Base-by-base conservation (phyloP, 2,329 filamentous ascomycete genomes). In the Hymenoscyphus fructigenus region DNA sequence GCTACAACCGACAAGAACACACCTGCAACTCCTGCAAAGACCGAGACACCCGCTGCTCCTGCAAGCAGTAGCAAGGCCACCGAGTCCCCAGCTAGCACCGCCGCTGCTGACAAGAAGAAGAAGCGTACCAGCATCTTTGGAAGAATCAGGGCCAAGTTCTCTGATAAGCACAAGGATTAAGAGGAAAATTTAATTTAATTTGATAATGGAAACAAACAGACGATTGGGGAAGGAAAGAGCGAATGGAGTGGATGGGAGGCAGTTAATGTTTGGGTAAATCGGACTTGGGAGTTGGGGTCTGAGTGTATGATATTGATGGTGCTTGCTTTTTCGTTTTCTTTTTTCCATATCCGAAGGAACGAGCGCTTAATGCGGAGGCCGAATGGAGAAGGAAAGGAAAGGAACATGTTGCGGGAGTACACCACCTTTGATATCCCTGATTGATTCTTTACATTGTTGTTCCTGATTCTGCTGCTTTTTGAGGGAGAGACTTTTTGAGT, bases 91-190 rank as follows among this genome's bases (percentile, higher is more conserved):
- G 67, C 71, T 9, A 68, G 61, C 60, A 57, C 71, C 9, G 57
- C 68, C 50, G 59, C 69, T 29, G 60, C 68, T 57, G 71, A 73
- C 15, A 77, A 76, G 71, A 78, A 76, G 68, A 75, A 76, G 69
- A 78, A 78, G 68, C 72, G 76, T 15, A 65, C 59, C 9, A 77
- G 75, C 68, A 68, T 78, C 61, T 75, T 79, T 47, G 76, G 76
- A 36, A 81, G 79, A 72, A 68, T 86, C 63, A 85, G 84, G 78
- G 83, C 83, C 69, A 85, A 84, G 76, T 76, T 85, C 47, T 67
- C 67, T 47, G 66, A 73, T 64, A 75, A 76, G 66, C 69, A 76
- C 44, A 73, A 73, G 64, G 38, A 60, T 29, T 67, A 71, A 63
- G 10, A 36, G 7, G 10, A 10, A 36, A 36, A 15, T 4, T 10